Evolutionary conservation across 257 asterid genomes (phyloP), one percentile per base, ranked within the genome.

Genomic region (Plantago major): DNA sequence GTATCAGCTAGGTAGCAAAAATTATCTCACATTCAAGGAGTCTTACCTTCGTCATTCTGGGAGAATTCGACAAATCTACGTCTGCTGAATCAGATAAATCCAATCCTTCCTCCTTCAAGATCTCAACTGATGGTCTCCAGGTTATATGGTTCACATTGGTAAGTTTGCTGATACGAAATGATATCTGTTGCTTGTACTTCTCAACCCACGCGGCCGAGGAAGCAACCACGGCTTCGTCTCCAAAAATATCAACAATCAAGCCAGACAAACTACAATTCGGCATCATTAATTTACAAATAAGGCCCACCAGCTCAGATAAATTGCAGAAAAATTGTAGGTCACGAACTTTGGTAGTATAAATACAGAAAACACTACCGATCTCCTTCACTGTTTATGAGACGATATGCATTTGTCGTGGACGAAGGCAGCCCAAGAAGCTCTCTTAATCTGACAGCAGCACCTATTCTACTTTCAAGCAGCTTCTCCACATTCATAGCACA

Each of bases 131-230:
- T 26, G 94, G 94, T 74, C 94, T 87, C 99, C 99, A 92, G 46
- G 87, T 80, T 67, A 86, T 74, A 66, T 79, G 79, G 72, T 76
- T 80, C 76, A 86, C 72, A 63, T 75, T 73, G 56, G 58, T 71
- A 60, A 78, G 65, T 76, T 68, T 77, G 66, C 67, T 64, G 69
- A 89, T 70, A 67, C 81, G 78, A 61, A 14, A 77, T 68, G 70
- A 81, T 74, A 89, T 87, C 42, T 80, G 82, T 47, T 80, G 75
- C 79, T 80, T 83, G 85, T 89, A 87, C 81, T 78, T 92, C 77
- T 92, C 97, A 67, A 89, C 94, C 97, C 96, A 92, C 55, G 97
- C 99, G 46, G 99, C 97, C 9, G 97, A 89, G 64, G 99, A 92
- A 56, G 96, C 99, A 62, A 92, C 65, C 63, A 92, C 99, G 26